Evolutionary conservation across 1,284 basidiomycete genomes (phyloP).

Genomic region (Cerioporus squamosus): DNA sequence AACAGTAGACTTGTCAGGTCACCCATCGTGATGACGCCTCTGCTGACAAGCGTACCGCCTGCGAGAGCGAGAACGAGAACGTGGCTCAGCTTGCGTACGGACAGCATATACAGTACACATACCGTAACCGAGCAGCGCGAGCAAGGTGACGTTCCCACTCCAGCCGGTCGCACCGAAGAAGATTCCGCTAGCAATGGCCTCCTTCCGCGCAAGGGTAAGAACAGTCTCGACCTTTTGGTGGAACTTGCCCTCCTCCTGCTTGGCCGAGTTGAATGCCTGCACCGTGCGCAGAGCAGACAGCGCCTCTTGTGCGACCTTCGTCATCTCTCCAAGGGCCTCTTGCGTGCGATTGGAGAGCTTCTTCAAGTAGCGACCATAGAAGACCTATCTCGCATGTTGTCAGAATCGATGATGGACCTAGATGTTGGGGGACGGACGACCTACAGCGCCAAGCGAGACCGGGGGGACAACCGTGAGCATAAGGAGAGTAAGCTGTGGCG

Average conservation of each 20-base stretch:
- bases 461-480: constrained; percentile 97
- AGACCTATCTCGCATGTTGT: constrained; percentile 52
- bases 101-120: too few relatives aligned
- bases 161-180: constrained; percentile 95
- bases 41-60: constrained; percentile 91
- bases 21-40: constrained; percentile 88
- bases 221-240: constrained; percentile 71
- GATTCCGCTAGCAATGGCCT: constrained; percentile 89
- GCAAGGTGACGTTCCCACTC: constrained; percentile 92
- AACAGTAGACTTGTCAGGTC: constrained; percentile 90
- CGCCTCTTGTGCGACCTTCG: constrained; percentile 90
- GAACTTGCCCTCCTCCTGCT: constrained; percentile 77
- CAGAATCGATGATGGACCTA: background rate
- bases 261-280: constrained; percentile 85
- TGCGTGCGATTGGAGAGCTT: constrained; percentile 92
- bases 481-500: constrained; percentile 85
- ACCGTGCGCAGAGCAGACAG: constrained; percentile 94
- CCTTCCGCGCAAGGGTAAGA: constrained; percentile 80
- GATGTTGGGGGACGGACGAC: constrained; percentile 33
- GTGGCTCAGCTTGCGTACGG: background rate
- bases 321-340: constrained; percentile 94
- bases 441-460: constrained; percentile 90
- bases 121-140: constrained; percentile 93
- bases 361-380: constrained; percentile 95
- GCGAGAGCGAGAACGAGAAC: background rate